A percentile compares a stretch with the other conserved stretches of the same genome.
phyloP scores from a whole-genome alignment of 208 protist species.

The Zelonia costaricensis region DNA sequence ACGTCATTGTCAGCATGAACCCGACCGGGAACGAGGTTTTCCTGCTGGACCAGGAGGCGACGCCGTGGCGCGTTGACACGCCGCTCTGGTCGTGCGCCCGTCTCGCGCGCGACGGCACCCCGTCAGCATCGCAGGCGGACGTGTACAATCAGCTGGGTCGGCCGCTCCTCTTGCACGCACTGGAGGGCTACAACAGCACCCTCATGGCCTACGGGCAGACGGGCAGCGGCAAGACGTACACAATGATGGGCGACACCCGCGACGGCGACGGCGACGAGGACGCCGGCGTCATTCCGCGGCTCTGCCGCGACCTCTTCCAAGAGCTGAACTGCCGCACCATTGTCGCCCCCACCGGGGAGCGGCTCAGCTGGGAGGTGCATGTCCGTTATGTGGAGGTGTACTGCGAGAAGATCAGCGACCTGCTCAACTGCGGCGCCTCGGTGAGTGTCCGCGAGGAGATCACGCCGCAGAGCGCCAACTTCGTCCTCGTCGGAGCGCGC shows the following conservation, averaged over 20 bases:
- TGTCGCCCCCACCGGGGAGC: constrained; percentile 41
- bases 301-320: constrained; percentile 84
- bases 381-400: constrained; percentile 91
- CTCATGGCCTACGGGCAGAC: constrained; percentile 93
- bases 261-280: constrained; percentile 20
- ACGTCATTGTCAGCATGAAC: constrained; percentile 78
- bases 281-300: constrained; percentile 81
- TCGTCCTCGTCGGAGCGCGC: constrained; percentile 61
- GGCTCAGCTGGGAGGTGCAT: constrained; percentile 77
- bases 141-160: constrained; percentile 89
- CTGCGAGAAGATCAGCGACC: constrained; percentile 87
- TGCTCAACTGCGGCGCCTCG: constrained; percentile 69
- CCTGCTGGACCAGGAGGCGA: constrained; percentile 32
- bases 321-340: constrained; percentile 50
- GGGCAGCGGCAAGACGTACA: constrained; percentile 91
- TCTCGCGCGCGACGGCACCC: constrained; percentile 43
- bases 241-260: constrained; percentile 75
- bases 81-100: constrained; percentile 73
- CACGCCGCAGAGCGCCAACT: constrained; percentile 52
- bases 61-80: constrained; percentile 59
- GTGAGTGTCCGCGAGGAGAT: constrained; percentile 73
- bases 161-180: constrained; percentile 88
- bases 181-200: constrained; percentile 90
- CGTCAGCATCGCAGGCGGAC: constrained; percentile 52
- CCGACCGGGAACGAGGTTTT: constrained; percentile 38